phyloP scores from a whole-genome alignment of 2,329 filamentous ascomycete species.

The Sclerotinia sclerotiorum region DNA sequence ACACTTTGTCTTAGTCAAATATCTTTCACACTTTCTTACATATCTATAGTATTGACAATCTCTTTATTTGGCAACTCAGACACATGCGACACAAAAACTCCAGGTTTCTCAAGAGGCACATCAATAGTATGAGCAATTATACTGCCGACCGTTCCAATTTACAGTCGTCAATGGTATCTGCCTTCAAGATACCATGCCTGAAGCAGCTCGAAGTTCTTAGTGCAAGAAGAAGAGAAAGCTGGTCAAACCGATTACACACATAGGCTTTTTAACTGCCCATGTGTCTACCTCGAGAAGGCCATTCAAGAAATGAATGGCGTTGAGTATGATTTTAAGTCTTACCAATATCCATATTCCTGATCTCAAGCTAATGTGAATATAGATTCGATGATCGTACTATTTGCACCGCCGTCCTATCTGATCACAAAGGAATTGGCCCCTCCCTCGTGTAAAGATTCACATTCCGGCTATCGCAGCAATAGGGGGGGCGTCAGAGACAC shows the following conservation, averaged over 20 bases:
- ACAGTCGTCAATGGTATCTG: too few relatives aligned
- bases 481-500: background rate
- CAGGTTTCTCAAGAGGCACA: background rate
- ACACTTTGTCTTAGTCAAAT: background rate
- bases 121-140: background rate
- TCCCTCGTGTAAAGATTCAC: background rate
- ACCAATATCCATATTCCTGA: background rate
- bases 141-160: too few relatives aligned
- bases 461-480: background rate
- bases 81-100: background rate
- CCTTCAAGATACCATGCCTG: background rate
- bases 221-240: background rate
- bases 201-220: background rate
- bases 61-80: background rate
- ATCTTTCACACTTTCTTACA: background rate
- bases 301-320: constrained; percentile 81
- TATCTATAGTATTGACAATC: background rate
- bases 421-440: background rate
- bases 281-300: constrained; percentile 69
- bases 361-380: constrained; percentile 25
- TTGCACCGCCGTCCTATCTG: constrained; percentile 46
- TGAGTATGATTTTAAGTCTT: constrained; percentile 70
- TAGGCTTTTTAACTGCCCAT: background rate
- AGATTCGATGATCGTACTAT: constrained; percentile 94
- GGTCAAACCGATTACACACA: too few relatives aligned